Percentiles rank a stretch among this genome's conserved stretches.
Evolutionary conservation across 2,329 filamentous ascomycete genomes (phyloP).

Genomic region (Pseudocercospora fijiensis): DNA sequence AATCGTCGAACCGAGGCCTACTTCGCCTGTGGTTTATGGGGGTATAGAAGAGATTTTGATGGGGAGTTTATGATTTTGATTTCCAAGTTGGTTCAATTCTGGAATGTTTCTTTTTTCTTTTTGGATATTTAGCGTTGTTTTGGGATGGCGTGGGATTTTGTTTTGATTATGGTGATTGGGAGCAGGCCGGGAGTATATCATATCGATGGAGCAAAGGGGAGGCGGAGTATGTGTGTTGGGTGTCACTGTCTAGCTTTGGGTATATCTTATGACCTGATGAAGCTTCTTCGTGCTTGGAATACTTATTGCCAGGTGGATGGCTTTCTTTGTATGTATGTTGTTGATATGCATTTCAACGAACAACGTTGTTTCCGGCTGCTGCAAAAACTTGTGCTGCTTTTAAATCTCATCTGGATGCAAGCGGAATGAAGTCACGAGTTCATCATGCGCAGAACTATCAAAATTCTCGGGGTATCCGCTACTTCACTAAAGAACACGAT

Average conservation of each 20-base stretch:
- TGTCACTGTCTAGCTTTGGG: background rate
- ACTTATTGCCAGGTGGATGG: background rate
- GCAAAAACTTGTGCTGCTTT: too few species aligned
- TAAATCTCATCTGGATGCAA: too few species aligned
- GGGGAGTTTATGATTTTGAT: constrained; percentile 14
- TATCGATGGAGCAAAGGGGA: too few species aligned
- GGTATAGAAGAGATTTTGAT: constrained; percentile 38
- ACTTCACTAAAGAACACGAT: background rate
- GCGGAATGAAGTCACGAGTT: too few species aligned
- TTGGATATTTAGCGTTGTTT: background rate
- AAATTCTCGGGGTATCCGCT: background rate
- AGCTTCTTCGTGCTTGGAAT: background rate
- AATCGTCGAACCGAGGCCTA: constrained; percentile 37
- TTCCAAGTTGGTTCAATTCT: background rate
- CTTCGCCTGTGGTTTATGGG: constrained; percentile 26
- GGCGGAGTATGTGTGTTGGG: background rate
- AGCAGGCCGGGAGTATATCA: too few species aligned
- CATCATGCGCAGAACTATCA: background rate
- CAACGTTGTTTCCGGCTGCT: background rate
- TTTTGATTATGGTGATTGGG: too few species aligned
- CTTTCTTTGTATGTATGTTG: background rate
- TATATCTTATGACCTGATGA: background rate
- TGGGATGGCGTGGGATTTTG: background rate
- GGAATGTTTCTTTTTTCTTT: too few species aligned
- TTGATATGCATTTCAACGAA: background rate